Conservation (phyloP, 805 yeast genomes). For the Blastobotrys parvus region DNA sequence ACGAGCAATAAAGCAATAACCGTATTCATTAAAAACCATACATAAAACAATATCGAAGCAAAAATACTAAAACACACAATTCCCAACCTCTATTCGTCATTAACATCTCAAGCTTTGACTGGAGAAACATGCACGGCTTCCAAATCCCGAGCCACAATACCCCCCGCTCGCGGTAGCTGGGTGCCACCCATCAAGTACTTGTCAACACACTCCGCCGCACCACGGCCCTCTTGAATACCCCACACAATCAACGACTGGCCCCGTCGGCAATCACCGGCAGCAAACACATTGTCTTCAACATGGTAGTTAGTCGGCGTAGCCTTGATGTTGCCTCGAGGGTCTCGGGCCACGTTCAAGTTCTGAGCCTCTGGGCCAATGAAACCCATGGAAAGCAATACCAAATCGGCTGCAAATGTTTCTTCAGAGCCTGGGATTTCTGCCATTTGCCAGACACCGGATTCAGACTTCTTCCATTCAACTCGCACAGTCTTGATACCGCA, state of each 20-base stretch:
- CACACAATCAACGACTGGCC: constrained; percentile 97
- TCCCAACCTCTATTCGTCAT: neutral
- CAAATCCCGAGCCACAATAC: constrained; percentile 66
- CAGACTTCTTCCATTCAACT: constrained; percentile 96
- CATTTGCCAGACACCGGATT: constrained; percentile 98
- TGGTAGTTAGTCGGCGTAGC: constrained; percentile 58
- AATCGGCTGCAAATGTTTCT: constrained; percentile 89
- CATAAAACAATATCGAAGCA: neutral
- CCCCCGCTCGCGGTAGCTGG: constrained; percentile 88
- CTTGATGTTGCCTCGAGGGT: constrained; percentile 77
- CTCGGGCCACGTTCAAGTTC: constrained; percentile 54
- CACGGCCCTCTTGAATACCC: constrained; percentile 99
- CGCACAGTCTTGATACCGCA: constrained; percentile 93
- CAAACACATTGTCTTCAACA: constrained; percentile 68
- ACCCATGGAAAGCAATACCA: constrained; percentile 93
- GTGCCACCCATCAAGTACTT: constrained; percentile 66
- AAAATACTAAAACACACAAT: too few species aligned
- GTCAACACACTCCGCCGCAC: constrained; percentile 94
- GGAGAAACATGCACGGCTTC: neutral
- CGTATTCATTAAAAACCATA: too few species aligned
- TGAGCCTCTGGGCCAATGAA: constrained; percentile 93
- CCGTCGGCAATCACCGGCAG: constrained; percentile 98
- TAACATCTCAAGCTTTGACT: neutral
- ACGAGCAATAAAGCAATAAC: too few species aligned
- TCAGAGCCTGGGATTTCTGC: constrained; percentile 93